Conservation (phyloP, 345 rosid genomes). For the Sonneratia caseolaris region DNA sequence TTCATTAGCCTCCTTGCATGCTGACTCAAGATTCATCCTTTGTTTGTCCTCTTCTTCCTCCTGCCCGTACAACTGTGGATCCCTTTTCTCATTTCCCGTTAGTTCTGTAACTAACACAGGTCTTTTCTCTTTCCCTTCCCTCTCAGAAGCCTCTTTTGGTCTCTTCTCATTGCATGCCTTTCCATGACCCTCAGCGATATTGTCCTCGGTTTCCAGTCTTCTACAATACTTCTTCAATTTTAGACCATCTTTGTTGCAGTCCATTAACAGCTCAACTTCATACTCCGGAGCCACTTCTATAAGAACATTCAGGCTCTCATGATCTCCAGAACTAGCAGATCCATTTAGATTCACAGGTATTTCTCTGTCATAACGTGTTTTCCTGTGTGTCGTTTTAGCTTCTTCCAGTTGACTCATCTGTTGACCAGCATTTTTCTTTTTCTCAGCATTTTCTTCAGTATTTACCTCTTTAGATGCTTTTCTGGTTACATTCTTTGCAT, state of each 20-base stretch:
- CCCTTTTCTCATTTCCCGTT: conserved; percentile 27
- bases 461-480: conserved; percentile 26
- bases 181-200: conserved; percentile 26
- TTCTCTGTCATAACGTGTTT: conserved; percentile 21
- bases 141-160: conserved; percentile 17
- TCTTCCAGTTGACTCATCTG: conserved; percentile 27
- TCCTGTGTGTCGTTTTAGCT: conserved; percentile 25
- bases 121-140: conserved; percentile 29
- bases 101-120: conserved; percentile 18
- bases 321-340: conserved; percentile 23
- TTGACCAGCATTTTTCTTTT: conserved; percentile 26
- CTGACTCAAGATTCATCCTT: conserved; percentile 25
- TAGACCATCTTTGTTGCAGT: conserved; percentile 20
- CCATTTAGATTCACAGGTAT: conserved; percentile 24
- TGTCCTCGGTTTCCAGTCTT: conserved; percentile 30
- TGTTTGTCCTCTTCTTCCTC: conserved; percentile 31
- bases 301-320: conserved; percentile 25
- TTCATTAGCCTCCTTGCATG: not conserved
- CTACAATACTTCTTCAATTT: conserved; percentile 16
- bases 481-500: conserved; percentile 17
- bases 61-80: conserved; percentile 25
- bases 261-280: conserved; percentile 23
- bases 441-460: conserved; percentile 20
- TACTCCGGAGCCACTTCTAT: conserved; percentile 18
- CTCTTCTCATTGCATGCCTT: conserved; percentile 30